Conservation (phyloP, 2,329 filamentous ascomycete species). For the Aspergillus spinulosporus region DNA sequence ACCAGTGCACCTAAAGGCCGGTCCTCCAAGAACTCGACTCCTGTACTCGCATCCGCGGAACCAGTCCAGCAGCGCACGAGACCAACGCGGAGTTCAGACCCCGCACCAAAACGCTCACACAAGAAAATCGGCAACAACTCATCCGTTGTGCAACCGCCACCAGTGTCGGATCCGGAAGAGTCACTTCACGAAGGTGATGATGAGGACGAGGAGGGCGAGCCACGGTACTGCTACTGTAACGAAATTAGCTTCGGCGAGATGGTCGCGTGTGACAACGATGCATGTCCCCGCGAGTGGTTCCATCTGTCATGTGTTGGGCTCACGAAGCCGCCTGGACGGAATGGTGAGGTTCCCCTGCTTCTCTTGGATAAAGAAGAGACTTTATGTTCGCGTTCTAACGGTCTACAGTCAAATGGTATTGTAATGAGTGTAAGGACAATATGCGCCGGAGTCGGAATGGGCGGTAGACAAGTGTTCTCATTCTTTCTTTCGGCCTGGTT, state of each 20-base stretch:
- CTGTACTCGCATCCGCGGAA: conserved; percentile 39
- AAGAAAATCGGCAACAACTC: conserved; percentile 34
- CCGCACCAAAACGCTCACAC: conserved; percentile 37
- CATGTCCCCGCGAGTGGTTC: conserved; percentile 78
- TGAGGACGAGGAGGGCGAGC: conserved; percentile 68
- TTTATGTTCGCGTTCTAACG: conserved; percentile 23
- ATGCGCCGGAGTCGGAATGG: conserved; percentile 56
- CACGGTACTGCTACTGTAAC: conserved; percentile 77
- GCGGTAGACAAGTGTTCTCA: conserved; percentile 20
- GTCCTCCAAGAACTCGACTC: conserved; percentile 45
- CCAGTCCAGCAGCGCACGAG: conserved; percentile 33
- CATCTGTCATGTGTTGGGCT: conserved; percentile 79
- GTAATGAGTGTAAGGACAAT: conserved; percentile 72
- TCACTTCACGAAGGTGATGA: conserved; percentile 55
- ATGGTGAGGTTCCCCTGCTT: conserved; percentile 56
- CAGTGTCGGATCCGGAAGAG: conserved; percentile 45
- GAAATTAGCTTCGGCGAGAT: conserved; percentile 80
- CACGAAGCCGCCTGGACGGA: conserved; percentile 73
- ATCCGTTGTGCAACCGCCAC: conserved; percentile 27
- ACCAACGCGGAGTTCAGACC: conserved; percentile 38
- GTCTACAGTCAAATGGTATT: conserved; percentile 74
- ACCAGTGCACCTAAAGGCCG: conserved; percentile 34
- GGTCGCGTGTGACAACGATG: conserved; percentile 75
- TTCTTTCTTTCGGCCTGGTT: neutral
- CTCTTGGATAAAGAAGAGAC: too few species aligned